These are phyloP conservation scores for Myriangium duriaei DNA, from an alignment of 2,329 filamentous ascomycete species.

Conservation along the genomic window DNA sequence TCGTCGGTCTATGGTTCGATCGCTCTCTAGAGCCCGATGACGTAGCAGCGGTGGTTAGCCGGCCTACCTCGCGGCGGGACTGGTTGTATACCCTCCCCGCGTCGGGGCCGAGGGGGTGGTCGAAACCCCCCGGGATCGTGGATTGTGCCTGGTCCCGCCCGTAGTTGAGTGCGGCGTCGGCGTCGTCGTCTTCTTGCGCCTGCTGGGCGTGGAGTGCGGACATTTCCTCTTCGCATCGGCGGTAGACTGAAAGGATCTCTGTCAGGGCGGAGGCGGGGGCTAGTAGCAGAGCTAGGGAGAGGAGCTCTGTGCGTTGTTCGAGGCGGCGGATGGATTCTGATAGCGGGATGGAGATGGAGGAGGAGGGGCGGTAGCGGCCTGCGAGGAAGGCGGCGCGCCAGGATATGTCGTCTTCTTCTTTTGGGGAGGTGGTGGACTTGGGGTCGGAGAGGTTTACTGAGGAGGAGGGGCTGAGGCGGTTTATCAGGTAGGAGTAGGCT, in stretches of 20 bases:
- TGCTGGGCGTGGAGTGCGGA: constrained; percentile 54
- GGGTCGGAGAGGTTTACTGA: constrained; percentile 15
- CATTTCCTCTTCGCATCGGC: constrained; percentile 66
- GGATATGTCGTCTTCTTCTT: constrained; percentile 49
- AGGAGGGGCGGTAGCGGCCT: constrained; percentile 51
- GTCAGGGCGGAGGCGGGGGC: constrained; percentile 58
- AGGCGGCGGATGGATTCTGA: constrained; percentile 48
- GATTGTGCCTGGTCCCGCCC: constrained; percentile 40
- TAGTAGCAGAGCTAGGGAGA: constrained; percentile 62
- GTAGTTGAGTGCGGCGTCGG: constrained; percentile 37
- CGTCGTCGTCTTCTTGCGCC: constrained; percentile 54
- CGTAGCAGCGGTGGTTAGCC: too few species aligned
- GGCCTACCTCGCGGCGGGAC: constrained; percentile 28
- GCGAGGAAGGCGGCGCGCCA: constrained; percentile 70
- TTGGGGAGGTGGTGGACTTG: constrained; percentile 2
- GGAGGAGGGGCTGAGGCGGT: constrained; percentile 40
- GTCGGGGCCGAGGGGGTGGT: constrained; percentile 23
- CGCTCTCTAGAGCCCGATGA: constrained; percentile 6
- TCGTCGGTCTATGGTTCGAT: constrained; percentile 17
- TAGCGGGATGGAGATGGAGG: constrained; percentile 35
- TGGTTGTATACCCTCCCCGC: constrained; percentile 26
- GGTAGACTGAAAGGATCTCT: constrained; percentile 63
- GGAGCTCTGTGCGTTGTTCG: constrained; percentile 69
- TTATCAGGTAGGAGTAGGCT: constrained; percentile 71
- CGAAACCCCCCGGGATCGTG: constrained; percentile 30